phyloP scores from a whole-genome alignment of 176 grass and related monocot genomes.

The Aegilops bicornis region DNA sequence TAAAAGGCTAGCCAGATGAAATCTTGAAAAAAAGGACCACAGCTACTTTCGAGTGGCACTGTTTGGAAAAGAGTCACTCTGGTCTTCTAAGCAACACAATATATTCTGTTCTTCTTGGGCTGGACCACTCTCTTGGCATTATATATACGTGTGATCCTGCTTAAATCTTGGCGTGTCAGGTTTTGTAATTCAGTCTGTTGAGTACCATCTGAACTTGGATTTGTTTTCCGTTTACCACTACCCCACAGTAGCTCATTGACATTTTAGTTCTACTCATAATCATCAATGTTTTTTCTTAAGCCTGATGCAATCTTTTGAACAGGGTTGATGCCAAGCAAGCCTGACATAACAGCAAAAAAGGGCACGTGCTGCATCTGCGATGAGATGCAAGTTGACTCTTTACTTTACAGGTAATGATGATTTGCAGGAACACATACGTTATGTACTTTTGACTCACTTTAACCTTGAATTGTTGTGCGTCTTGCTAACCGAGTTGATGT shows the following conservation, averaged over 20 bases:
- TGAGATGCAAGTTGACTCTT: constrained; percentile 71
- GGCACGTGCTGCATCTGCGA: constrained; percentile 71
- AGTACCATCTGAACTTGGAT: constrained; percentile 22
- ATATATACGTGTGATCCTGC: neutral
- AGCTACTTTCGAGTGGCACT: constrained; percentile 20
- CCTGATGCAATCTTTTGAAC: constrained; percentile 41
- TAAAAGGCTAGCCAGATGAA: constrained; percentile 35
- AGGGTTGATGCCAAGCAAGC: constrained; percentile 38
- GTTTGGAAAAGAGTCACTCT: constrained; percentile 11
- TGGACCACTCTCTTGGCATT: constrained; percentile 21
- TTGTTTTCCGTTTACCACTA: constrained; percentile 19
- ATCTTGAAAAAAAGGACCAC: constrained; percentile 22
- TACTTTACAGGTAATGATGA: constrained; percentile 89
- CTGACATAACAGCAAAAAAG: constrained; percentile 44
- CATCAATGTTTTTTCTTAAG: neutral
- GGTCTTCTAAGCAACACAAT: constrained; percentile 44
- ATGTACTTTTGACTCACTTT: constrained; percentile 25
- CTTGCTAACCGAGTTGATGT: constrained; percentile 19
- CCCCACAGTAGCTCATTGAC: constrained; percentile 3
- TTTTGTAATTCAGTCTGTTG: constrained; percentile 31
- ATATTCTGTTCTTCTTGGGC: constrained; percentile 13
- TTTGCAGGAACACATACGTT: constrained; percentile 30
- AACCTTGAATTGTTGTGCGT: neutral
- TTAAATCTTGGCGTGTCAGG: constrained; percentile 29
- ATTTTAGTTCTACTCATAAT: constrained; percentile 33